These are phyloP conservation scores for Colletotrichum coccodes DNA, from an alignment of 2,329 filamentous ascomycete species.

Conservation along the genomic window DNA sequence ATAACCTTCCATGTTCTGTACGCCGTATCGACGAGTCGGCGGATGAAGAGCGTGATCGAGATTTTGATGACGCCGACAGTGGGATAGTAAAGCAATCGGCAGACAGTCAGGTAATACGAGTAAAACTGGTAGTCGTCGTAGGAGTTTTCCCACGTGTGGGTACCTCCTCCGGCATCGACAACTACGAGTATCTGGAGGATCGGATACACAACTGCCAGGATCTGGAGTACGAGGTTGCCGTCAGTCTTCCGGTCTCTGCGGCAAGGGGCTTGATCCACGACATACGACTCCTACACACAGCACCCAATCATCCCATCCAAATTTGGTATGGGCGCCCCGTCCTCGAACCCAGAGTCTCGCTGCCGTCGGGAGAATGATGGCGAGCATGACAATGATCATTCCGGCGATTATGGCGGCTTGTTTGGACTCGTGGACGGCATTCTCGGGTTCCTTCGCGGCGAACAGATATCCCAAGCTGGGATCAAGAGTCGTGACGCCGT, in stretches of 20 bases:
- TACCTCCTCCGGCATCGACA: constrained; percentile 25
- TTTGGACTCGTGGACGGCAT: constrained; percentile 25
- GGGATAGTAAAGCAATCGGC: constrained; percentile 25
- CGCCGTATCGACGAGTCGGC: constrained; percentile 25
- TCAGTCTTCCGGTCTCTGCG: not conserved
- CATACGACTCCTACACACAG: constrained; percentile 20
- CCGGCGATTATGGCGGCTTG: constrained; percentile 29
- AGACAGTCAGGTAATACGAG: constrained; percentile 20
- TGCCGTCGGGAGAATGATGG: constrained; percentile 18
- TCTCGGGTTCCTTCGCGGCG: constrained; percentile 13
- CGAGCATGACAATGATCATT: constrained; percentile 26
- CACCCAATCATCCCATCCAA: constrained; percentile 30
- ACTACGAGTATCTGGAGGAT: constrained; percentile 30
- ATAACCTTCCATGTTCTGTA: constrained; percentile 38
- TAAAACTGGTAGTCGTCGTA: constrained; percentile 32
- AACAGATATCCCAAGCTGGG: constrained; percentile 21
- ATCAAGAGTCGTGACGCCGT: constrained; percentile 24
- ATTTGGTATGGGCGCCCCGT: constrained; percentile 10
- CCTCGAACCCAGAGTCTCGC: constrained; percentile 15
- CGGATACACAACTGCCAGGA: constrained; percentile 21
- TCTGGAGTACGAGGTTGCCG: not conserved
- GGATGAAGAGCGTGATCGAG: constrained; percentile 31
- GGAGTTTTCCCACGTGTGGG: constrained; percentile 29
- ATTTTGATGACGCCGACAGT: constrained; percentile 33
- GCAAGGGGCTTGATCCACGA: not conserved